Evolutionary conservation across 345 rosid genomes (phyloP).

Genomic region (Gossypium anomalum): DNA sequence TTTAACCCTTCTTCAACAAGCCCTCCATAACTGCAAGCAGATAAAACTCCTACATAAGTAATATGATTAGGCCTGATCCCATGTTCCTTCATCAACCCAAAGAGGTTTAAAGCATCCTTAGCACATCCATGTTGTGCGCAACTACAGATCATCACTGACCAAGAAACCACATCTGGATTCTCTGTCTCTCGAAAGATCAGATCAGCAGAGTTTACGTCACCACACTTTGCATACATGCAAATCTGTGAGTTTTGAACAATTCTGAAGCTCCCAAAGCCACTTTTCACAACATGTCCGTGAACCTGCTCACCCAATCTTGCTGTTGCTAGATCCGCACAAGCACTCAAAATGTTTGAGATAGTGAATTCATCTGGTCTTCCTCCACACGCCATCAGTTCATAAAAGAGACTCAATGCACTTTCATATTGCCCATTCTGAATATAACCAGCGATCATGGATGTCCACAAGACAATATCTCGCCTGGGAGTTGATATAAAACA

Average conservation of each 20-base stretch:
- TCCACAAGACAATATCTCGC: constrained; percentile 46
- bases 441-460: constrained; percentile 43
- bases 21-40: constrained; percentile 56
- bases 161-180: constrained; percentile 43
- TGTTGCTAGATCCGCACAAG: constrained; percentile 48
- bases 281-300: constrained; percentile 42
- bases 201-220: constrained; percentile 34
- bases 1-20: constrained; percentile 41
- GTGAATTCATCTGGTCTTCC: constrained; percentile 48
- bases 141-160: constrained; percentile 49
- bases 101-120: constrained; percentile 33
- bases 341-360: constrained; percentile 42
- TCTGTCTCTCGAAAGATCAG: constrained; percentile 29
- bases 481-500: constrained; percentile 41
- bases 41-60: constrained; percentile 36
- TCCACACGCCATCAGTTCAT: constrained; percentile 32
- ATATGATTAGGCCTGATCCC: constrained; percentile 38
- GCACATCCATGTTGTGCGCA: constrained; percentile 49
- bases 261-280: constrained; percentile 38
- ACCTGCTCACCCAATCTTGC: constrained; percentile 43
- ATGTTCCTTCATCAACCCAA: constrained; percentile 32
- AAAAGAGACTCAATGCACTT: constrained; percentile 39
- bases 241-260: constrained; percentile 43
- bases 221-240: constrained; percentile 51
- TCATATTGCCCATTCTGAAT: constrained; percentile 43